Evolutionary conservation across 495 filamentous ascomycete species (phyloP).

Genomic region (Talaromyces nanjingensis): DNA sequence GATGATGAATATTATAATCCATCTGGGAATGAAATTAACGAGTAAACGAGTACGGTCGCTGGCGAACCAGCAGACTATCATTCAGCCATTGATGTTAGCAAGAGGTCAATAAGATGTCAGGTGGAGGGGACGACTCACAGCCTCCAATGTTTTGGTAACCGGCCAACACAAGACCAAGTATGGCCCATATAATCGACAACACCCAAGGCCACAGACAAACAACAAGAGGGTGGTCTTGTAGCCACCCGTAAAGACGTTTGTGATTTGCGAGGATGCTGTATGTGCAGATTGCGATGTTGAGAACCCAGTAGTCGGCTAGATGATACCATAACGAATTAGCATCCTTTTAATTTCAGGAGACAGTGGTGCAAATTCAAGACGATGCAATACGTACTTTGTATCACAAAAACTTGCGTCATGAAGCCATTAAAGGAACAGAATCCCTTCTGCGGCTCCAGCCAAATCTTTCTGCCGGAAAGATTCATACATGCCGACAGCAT

Average conservation of each 20-base stretch:
- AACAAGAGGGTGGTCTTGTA: conserved; percentile 1
- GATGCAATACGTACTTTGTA: background rate
- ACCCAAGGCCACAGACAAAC: conserved; percentile 1
- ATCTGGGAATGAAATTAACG: conserved; percentile 7
- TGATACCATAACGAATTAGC: background rate
- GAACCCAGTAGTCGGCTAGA: conserved; percentile 8
- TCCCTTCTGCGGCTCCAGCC: background rate
- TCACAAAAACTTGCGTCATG: conserved; percentile 8
- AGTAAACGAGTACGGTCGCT: conserved; percentile 3
- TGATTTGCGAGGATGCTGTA: conserved; percentile 7
- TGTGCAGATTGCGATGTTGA: conserved; percentile 4
- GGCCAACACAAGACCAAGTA: conserved; percentile 1
- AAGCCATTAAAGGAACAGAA: conserved; percentile 3
- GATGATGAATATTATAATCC: conserved; percentile 5
- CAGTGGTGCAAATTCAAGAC: background rate
- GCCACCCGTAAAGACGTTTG: background rate
- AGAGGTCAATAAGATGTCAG: background rate
- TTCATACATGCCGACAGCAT: conserved; percentile 3
- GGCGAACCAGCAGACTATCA: conserved; percentile 1
- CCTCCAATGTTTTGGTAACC: conserved; percentile 3
- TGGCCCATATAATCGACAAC: background rate
- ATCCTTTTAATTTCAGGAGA: too few relatives aligned
- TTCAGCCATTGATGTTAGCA: background rate
- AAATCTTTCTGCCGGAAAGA: background rate
- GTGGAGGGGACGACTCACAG: background rate